Percentiles rank a stretch among this genome's conserved stretches.
Evolutionary conservation across 148 eudicot genomes (phyloP).

Genomic region (Vaccinium myrtillus): DNA sequence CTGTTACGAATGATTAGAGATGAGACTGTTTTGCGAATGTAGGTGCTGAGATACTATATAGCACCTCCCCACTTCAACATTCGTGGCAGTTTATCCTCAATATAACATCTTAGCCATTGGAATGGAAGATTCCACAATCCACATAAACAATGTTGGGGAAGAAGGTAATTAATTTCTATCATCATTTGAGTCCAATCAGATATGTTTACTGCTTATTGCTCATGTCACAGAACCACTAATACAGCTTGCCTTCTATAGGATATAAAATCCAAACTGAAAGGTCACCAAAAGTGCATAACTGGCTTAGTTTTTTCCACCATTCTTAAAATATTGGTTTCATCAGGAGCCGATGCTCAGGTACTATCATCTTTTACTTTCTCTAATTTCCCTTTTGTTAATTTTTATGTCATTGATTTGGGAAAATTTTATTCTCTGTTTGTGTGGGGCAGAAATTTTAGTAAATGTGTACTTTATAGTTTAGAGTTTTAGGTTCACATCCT

Average conservation of each 20-base stretch:
- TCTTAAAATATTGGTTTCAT: constrained; percentile 70
- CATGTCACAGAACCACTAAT: neutral
- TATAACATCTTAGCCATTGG: no score
- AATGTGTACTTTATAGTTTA: no score
- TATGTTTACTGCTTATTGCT: neutral
- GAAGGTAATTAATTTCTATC: constrained; percentile 48
- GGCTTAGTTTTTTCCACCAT: constrained; percentile 74
- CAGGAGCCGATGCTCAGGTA: constrained; percentile 96
- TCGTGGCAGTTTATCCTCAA: no score
- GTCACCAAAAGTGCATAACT: constrained; percentile 76
- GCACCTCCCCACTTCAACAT: constrained; percentile 51
- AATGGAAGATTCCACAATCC: no score
- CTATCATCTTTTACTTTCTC: neutral
- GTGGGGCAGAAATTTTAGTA: no score
- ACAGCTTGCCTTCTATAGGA: constrained; percentile 33
- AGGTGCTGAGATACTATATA: no score
- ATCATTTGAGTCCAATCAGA: neutral
- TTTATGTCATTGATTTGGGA: neutral
- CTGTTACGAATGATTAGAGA: neutral
- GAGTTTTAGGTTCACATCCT: no score
- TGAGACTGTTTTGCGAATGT: constrained; percentile 22
- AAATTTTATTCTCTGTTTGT: neutral
- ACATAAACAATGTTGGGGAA: constrained; percentile 54
- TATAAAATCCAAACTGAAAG: constrained; percentile 59
- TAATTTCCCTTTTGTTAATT: neutral